Evolutionary conservation across 1,139 yeast species (phyloP), one percentile per base, ranked within the genome.

Genomic region (Lodderomyces oxycetoniae): DNA sequence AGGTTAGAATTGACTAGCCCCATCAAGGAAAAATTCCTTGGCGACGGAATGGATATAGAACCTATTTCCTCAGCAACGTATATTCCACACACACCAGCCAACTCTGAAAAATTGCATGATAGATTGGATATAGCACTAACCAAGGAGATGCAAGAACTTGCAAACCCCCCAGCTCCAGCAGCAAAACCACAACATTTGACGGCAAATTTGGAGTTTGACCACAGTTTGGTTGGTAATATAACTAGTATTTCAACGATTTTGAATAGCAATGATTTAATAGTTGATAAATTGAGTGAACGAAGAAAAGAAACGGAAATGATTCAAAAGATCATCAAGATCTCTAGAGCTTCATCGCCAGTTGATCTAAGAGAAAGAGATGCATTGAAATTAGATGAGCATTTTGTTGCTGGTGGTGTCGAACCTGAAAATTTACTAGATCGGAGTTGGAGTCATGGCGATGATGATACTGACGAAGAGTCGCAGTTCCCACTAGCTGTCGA

Each of bases 401-500:
- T 7, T 19, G n/a, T n/a, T n/a, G n/a, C n/a, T n/a, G n/a, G n/a
- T n/a, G n/a, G n/a, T n/a, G n/a, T n/a, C n/a, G n/a, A n/a, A n/a
- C n/a, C n/a, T n/a, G n/a, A n/a, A n/a, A n/a, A n/a, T n/a, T n/a
- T n/a, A n/a, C n/a, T n/a, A n/a, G n/a, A n/a, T n/a, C n/a, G n/a
- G n/a, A 27, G 10, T 19, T 19, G 7, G 9, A 19, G 10, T 19
- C 22, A 19, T 10, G 9, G 7, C 9, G 26, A 16, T 22, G 23
- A 30, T 14, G 8, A 12, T 9, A 4, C 17, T 17, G 11, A 24
- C 4, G 30, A 17, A 7, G 35, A 21, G 4, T 15, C 34, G 3
- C 27, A 35, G 24, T 80, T 67, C 46, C 85, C 88, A 2, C 60
- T 79, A 30, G 79, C 95, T 1, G 95, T 88, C 1, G 96, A 88